Evolutionary conservation across 192 early-diverging fungal species (phyloP), one percentile per base, ranked within the genome.

Genomic region (Umbelopsis sp.): DNA sequence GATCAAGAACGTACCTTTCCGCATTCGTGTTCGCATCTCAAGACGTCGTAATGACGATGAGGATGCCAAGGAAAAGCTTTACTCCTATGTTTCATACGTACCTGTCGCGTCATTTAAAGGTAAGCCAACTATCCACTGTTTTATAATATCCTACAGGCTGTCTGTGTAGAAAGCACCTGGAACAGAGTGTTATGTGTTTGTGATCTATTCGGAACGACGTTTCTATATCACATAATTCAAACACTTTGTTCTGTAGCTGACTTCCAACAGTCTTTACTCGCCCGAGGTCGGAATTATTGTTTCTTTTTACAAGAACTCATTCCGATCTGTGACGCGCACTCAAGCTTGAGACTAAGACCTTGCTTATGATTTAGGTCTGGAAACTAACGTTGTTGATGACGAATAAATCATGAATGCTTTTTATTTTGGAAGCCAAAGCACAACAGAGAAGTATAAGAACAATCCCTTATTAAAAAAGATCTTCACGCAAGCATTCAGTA

Each of bases 41-140:
- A 94, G 97, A 84, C 93, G 93, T 83, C 92, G 96, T 85, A 98
- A 97, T 89, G 97, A 99, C 79, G 93, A 90, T 78, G 97, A 99
- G 83, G 90, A 94, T 75, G 94, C 94, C 81, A 93, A 92, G 81
- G 94, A 98, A 86, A 98, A 97, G 93, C 91, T 99, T 59, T 99
- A 95, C 92, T 95, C 97, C 73, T 87, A 91, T 77, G 97, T 99
- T 69, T 88, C 93, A 76, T 88, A 89, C 72, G 97, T 99, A 53
- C 90, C 91, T 38, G 88, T 93, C 74, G 83, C 92, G 66, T 82
- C 84, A 81, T 98, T 97, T 87, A 98, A 96, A 91, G 95, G 96
- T 87, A 76, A 76, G 9, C 16, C 1, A n/a, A 49, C 1, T 49
- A 25, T 54, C 14, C 34, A 16, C 17, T 14, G 10, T 62, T 62